Base-by-base conservation (phyloP, 1,139 yeast species). In the Scheffersomyces lignicola region DNA sequence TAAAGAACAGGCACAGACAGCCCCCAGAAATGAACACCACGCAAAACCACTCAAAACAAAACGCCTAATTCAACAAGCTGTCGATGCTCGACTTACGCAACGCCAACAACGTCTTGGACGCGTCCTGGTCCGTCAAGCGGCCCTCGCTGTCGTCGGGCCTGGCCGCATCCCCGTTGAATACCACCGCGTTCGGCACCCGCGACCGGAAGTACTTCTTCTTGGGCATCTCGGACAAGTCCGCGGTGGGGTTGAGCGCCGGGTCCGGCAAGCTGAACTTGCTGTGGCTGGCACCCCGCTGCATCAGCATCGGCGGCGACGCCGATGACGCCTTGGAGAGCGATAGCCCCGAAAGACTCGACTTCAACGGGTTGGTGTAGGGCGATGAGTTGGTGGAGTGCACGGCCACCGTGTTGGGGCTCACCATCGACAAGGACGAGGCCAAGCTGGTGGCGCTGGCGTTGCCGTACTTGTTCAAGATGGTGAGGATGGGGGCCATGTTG, bases 51-150 rank as follows among this genome's bases (percentile, higher is more conserved):
- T 29, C 32, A 24, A 32, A 39, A 27, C 33, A 48, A n/a, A n/a
- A n/a, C n/a, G n/a, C 36, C 40, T 50, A 69, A 45, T 69, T 69
- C 37, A 69, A 56, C 36, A 69, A 56, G 41, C 62, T 63, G 36
- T 67, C 73, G 24, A 67, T 65, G 36, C 66, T 62, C 29, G 73
- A 69, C 49, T 70, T 69, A 33, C 75, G 57, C 47, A 73, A 58
- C 2, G 72, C 58, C 32, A 73, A 47, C 33, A 73, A 56, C 0
- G 74, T 65, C 34, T 62, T 63, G 1, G 73, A 61, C 3, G 78
- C 76, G 40, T 60, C 66, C 28, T 62, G 61, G 7, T 59, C 63
- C 9, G 54, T 43, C 16, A 55, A 38, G 33, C 48, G 41, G 11
- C 35, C 31, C 13, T 41, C 45, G 16, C 23, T 30, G 18, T 27